Conservation (phyloP, 2,329 filamentous ascomycete species). For the Aureobasidium melanogenum region DNA sequence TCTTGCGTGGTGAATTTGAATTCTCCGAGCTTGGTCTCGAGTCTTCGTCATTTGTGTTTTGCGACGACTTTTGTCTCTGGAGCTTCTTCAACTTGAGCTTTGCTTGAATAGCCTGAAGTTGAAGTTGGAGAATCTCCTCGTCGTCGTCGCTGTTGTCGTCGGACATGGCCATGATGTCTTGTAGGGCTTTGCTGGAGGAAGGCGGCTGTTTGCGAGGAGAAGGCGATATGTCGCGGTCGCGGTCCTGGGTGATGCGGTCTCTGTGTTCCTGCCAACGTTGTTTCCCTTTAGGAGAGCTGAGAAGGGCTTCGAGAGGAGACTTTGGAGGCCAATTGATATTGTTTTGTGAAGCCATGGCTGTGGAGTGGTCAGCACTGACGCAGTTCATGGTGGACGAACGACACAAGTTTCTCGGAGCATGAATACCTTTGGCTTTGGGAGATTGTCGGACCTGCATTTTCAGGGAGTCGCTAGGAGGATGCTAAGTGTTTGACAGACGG, state of each 20-base stretch:
- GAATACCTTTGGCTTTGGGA: slow-evolving; percentile 33
- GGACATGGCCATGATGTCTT: slow-evolving; percentile 19
- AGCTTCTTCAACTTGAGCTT: slow-evolving; percentile 80
- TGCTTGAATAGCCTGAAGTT: slow-evolving; percentile 82
- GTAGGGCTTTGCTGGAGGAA: slow-evolving; percentile 21
- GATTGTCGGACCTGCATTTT: slow-evolving; percentile 30
- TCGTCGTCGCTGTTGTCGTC: slow-evolving; percentile 46
- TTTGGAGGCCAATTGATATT: slow-evolving; percentile 50
- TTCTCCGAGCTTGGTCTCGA: neutral
- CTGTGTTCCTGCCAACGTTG: slow-evolving; percentile 62
- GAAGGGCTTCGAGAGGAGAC: slow-evolving; percentile 53
- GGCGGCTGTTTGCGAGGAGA: slow-evolving; percentile 38
- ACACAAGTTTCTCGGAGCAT: neutral
- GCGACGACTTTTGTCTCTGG: slow-evolving; percentile 37
- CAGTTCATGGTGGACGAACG: neutral
- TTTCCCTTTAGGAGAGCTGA: slow-evolving; percentile 69
- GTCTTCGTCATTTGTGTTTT: slow-evolving; percentile 1
- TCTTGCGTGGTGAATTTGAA: slow-evolving; percentile 17
- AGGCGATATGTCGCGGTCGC: slow-evolving; percentile 41
- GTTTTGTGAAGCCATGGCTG: slow-evolving; percentile 35
- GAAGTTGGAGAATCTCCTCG: slow-evolving; percentile 79
- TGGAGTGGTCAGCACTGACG: neutral
- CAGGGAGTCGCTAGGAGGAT: slow-evolving; percentile 24
- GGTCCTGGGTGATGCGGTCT: slow-evolving; percentile 35
- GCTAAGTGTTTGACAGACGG: slow-evolving; percentile 23